Percentiles rank a stretch among this genome's conserved stretches.
These are phyloP conservation scores for Taxillus chinensis DNA, from an alignment of 164 flowering plant species.

Conservation along the genomic window DNA sequence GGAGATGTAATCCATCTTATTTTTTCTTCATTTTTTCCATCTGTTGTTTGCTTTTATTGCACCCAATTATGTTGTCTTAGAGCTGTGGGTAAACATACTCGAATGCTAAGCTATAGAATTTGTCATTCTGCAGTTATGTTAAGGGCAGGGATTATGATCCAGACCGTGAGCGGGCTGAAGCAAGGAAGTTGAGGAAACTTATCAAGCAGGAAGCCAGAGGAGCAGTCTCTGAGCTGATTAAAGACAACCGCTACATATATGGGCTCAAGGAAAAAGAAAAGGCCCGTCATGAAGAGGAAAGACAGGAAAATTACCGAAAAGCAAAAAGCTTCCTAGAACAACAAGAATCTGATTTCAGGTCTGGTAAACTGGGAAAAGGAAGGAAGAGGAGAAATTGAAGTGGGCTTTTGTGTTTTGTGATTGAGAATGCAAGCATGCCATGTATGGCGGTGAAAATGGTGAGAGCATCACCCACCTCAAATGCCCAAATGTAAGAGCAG, in stretches of 20 bases:
- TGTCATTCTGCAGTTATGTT: constrained; percentile 62
- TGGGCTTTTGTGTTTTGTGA: neutral
- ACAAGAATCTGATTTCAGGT: constrained; percentile 89
- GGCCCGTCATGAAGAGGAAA: constrained; percentile 45
- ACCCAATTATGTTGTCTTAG: too few species aligned
- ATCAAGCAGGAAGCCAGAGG: constrained; percentile 64
- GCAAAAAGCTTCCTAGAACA: constrained; percentile 78
- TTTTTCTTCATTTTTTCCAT: neutral
- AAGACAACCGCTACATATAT: constrained; percentile 66
- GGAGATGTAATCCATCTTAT: constrained; percentile 45
- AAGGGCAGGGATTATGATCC: constrained; percentile 99
- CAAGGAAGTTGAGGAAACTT: constrained; percentile 56
- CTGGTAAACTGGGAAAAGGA: constrained; percentile 87
- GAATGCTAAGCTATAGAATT: neutral
- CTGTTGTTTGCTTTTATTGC: neutral
- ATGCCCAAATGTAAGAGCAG: too few species aligned
- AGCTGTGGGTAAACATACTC: too few species aligned
- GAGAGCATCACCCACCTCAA: too few species aligned
- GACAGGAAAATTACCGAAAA: constrained; percentile 58
- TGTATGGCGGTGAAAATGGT: too few species aligned
- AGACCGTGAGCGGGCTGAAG: constrained; percentile 72
- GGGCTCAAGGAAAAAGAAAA: constrained; percentile 54
- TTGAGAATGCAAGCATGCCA: too few species aligned
- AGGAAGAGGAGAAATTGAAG: constrained; percentile 55
- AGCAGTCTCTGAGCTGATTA: constrained; percentile 78